Base-by-base conservation (phyloP, 2,329 filamentous ascomycete genomes). In the Cercospora sp. region DNA sequence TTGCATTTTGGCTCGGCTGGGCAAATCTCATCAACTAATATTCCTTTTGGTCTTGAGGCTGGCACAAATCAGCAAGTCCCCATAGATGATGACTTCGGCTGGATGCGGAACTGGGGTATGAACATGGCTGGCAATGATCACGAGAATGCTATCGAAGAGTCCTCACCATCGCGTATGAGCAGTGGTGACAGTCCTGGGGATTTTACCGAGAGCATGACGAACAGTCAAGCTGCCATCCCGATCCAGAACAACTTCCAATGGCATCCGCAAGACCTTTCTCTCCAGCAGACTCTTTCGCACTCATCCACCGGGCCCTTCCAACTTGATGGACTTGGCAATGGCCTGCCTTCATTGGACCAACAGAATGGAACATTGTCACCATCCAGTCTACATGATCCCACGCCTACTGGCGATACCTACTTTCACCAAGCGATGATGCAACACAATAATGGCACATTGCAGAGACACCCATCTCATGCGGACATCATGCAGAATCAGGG, bases 111-210 rank as follows among this genome's bases (percentile, higher is more conserved):
- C 23, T 91, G 96, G 77, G 92, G 95, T 71, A 88, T 90, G 75
- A 88, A 91, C 57, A 87, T 94, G 84, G 86, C 75, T 76, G 55
- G 51, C 33, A 69, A 79, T 77, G 72, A 72, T 85, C 64, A 74
- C 74, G 87, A 86, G 66, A 91, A 90, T 75, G 93, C 92, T 30
- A 87, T 97, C 64, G 94, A 97, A 75, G 93, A 91, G 67, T 98
- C 95, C 10, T 98, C 95, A 13, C 95, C 95, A 16, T 98, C 95
- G 8, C 93, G 93, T 58, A 94, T 98, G 79, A 98, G 94, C 82
- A 98, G 94, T 81, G 96, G 92, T 53, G 92, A 92, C 67, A 98
- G 94, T 80, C 94, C 96, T 77, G 94, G 91, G 78, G 92, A 90
- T 61, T 91, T 94, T 79, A 96, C 92, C 80, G 95, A 98, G 78